Evolutionary conservation across 2,329 filamentous ascomycete species (phyloP).

Genomic region (Cryphonectria radicalis): DNA sequence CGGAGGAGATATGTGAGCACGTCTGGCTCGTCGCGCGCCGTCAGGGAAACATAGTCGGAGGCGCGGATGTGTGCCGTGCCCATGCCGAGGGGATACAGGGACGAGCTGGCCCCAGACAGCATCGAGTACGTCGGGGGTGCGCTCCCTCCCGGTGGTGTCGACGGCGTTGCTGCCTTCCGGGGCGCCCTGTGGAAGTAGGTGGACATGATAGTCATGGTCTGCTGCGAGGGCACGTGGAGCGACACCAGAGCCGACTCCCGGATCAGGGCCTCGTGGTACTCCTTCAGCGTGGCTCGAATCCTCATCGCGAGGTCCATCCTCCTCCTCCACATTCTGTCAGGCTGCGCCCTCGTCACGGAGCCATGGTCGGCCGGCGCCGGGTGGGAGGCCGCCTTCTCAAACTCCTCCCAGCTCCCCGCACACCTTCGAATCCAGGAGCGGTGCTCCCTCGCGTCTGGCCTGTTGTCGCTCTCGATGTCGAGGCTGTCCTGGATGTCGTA

Average conservation of each 20-base stretch:
- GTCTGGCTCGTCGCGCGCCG: background rate
- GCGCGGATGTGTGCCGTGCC: slow-evolving; percentile 1
- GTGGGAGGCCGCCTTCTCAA: background rate
- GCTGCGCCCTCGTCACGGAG: background rate
- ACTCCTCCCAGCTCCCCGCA: background rate
- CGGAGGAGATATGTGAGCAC: slow-evolving; percentile 1
- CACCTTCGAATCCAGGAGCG: background rate
- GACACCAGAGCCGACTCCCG: background rate
- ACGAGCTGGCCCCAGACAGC: background rate
- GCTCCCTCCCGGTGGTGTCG: background rate
- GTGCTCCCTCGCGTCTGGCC: background rate
- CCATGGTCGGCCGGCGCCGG: background rate
- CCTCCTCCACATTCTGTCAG: background rate
- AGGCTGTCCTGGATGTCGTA: background rate
- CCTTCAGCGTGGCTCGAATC: background rate
- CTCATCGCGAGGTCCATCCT: background rate
- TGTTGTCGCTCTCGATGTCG: background rate
- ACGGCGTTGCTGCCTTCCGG: background rate
- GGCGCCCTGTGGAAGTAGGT: background rate
- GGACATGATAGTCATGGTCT: background rate
- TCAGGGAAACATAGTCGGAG: slow-evolving; percentile 7
- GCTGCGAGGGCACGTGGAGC: background rate
- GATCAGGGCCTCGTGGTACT: background rate
- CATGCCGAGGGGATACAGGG: slow-evolving; percentile 10
- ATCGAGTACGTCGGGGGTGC: background rate